Base-by-base conservation (phyloP, 129 eudicot species). In the Scalesia atractyloides region DNA sequence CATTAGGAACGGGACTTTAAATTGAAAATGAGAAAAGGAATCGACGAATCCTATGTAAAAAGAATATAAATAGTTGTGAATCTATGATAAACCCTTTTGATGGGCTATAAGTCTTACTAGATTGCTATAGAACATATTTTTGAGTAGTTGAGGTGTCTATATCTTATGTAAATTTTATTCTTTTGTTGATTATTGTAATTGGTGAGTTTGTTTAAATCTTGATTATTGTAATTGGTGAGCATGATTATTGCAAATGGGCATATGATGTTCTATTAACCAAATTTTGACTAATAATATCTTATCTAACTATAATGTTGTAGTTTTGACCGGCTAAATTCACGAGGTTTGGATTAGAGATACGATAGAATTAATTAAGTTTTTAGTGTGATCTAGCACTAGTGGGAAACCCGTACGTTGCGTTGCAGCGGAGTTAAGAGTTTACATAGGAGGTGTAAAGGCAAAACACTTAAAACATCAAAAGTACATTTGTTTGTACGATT, bases 41-140 rank as follows among this genome's bases (percentile, higher is more conserved):
- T 39, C 6, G 17, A 36, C 7, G 34, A 36, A 53, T 66, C 37
- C 26, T 77, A 36, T 70, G 76, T 77, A 77, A 77, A 77, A 44
- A 77, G 56, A 22, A 39, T n/a, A 39, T 64, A 50, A n/a, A 61
- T 69, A 51, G 72, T 39, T 33, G 49, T 10, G 48, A 13, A 54
- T 20, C 34, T 54, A 60, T 69, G 18, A 7, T 54, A 77, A 77
- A 36, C 71, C 70, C 74, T 43, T 37, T 37, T 50, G 37, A 50
- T 17, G 65, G 70, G 64, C 57, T 77, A 61, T 61, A 70, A 70
- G 26, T 77, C 2, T 19, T 61, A 70, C 66, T 77, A 49, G 71
- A 49, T 69, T 69, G 81, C 13, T 70, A 53, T 49, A 61, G 58
- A 77, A 69, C 53, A 22, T 26, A 18, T 68, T 37, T 64, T 77